Percentiles rank a stretch among this genome's conserved stretches.
Conservation (phyloP, 106 monocot species). For the Allium cepa region DNA sequence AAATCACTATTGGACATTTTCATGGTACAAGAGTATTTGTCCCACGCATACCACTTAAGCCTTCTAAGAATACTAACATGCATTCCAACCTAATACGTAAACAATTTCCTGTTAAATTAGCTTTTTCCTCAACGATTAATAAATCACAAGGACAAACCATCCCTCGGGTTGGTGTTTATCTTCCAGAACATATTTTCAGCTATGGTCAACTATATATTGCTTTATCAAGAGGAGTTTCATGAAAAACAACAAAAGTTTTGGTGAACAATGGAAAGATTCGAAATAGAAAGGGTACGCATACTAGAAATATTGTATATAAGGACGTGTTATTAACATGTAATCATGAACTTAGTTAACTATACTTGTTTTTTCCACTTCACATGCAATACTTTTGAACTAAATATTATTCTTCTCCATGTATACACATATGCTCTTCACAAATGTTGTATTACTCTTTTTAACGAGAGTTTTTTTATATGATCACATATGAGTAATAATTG, state of each 20-base stretch:
- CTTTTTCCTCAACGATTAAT: not conserved
- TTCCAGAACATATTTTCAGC: not conserved
- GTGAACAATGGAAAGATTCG: not conserved
- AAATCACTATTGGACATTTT: not conserved
- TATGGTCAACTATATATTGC: not conserved
- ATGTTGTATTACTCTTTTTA: too few relatives aligned
- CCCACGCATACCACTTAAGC: not conserved
- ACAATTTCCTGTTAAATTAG: constrained; percentile 1
- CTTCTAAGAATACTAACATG: not conserved
- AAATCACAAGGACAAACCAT: constrained; percentile 5
- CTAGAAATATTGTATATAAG: constrained; percentile 1
- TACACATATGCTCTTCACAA: too few relatives aligned
- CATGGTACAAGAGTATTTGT: not conserved
- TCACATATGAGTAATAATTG: too few relatives aligned
- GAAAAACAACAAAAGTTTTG: not conserved
- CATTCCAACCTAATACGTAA: not conserved
- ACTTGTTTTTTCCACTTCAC: too few relatives aligned
- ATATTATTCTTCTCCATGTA: too few relatives aligned
- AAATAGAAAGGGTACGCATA: not conserved
- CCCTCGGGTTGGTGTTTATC: not conserved
- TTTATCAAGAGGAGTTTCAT: constrained; percentile 3
- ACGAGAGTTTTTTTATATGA: too few relatives aligned
- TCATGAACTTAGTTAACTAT: too few relatives aligned
- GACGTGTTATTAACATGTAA: not conserved
- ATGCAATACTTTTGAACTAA: too few relatives aligned